These are phyloP conservation scores for Eruca vesicaria DNA, from an alignment of 441 rosid species.

Conservation along the genomic window DNA sequence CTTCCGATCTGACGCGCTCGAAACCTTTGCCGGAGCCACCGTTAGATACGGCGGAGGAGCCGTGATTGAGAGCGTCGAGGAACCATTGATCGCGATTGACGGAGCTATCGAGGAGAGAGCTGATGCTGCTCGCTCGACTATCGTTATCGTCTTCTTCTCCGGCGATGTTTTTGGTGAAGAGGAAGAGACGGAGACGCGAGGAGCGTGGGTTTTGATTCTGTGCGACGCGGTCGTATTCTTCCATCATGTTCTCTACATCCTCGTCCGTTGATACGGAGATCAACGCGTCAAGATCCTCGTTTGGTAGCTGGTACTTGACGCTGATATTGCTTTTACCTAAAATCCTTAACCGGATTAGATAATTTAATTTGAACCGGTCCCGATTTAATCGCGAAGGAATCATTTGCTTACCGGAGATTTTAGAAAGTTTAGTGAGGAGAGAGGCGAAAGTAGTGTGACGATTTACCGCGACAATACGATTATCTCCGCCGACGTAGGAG, in stretches of 20 bases:
- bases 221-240: slow-evolving; percentile 80
- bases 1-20: slow-evolving; percentile 83
- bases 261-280: slow-evolving; percentile 91
- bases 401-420: slow-evolving; percentile 58
- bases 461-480: slow-evolving; percentile 75
- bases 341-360: too few species aligned
- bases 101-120: slow-evolving; percentile 81
- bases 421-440: slow-evolving; percentile 66
- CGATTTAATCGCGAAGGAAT: too few species aligned
- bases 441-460: slow-evolving; percentile 62
- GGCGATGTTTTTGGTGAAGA: slow-evolving; percentile 44
- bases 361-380: too few species aligned
- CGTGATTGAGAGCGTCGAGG: slow-evolving; percentile 73
- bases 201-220: slow-evolving; percentile 68
- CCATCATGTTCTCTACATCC: slow-evolving; percentile 97
- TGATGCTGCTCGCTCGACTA: slow-evolving; percentile 71
- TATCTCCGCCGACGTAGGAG: slow-evolving; percentile 91
- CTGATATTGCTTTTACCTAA: slow-evolving; percentile 53
- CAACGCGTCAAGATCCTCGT: slow-evolving; percentile 92
- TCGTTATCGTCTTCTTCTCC: slow-evolving; percentile 74
- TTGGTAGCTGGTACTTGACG: slow-evolving; percentile 92
- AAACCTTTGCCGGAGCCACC: slow-evolving; percentile 41
- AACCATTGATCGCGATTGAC: slow-evolving; percentile 89
- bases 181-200: slow-evolving; percentile 82
- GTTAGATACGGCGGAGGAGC: slow-evolving; percentile 46